Evolutionary conservation across 768 basidiomycete genomes (phyloP).

Genomic region (Hydnum rufescens): DNA sequence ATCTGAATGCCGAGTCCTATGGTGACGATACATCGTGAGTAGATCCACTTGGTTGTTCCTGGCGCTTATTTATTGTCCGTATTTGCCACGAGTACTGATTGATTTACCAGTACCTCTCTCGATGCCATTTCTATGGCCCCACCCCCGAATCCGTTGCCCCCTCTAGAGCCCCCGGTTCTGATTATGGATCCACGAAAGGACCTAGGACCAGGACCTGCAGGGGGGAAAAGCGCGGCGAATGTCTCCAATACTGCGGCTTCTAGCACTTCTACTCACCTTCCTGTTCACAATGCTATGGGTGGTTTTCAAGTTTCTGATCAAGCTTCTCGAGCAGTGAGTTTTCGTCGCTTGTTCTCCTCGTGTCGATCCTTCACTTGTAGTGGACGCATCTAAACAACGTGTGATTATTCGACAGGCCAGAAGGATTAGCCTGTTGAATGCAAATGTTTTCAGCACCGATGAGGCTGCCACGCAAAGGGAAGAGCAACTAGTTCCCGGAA

Average conservation of each 20-base stretch:
- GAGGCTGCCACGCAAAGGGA: neutral
- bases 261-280: neutral
- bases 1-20: neutral
- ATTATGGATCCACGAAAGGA: too few species aligned
- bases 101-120: too few species aligned
- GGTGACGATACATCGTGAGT: neutral
- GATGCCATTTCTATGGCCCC: neutral
- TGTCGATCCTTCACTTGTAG: too few species aligned
- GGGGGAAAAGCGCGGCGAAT: too few species aligned
- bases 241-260: neutral
- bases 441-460: too few species aligned
- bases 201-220: too few species aligned
- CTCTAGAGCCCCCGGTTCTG: too few species aligned
- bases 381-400: too few species aligned
- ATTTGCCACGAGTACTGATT: neutral
- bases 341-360: neutral
- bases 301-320: neutral
- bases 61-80: neutral
- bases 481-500: constrained; percentile 6
- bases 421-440: neutral
- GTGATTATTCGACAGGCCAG: too few species aligned
- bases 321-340: neutral
- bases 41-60: neutral
- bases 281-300: neutral
- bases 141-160: too few species aligned